Evolutionary conservation across 306 rosid genomes (phyloP).

Genomic region (Quercus rubra): DNA sequence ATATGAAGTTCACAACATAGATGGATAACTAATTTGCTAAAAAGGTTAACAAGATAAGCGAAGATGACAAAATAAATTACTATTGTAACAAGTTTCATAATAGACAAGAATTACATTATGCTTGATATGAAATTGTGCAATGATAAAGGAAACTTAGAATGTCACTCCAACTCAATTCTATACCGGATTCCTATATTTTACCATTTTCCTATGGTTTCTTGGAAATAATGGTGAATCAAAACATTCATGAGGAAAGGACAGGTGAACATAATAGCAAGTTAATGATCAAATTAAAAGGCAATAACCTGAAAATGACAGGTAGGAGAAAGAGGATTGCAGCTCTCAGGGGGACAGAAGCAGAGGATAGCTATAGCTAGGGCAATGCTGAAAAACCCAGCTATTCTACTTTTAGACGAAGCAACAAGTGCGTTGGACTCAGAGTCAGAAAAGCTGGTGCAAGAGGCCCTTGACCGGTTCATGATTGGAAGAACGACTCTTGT

Average conservation of each 20-base stretch:
- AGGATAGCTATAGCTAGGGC: constrained; percentile 99
- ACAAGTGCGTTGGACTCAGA: constrained; percentile 99
- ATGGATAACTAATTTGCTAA: background rate
- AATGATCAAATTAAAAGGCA: background rate
- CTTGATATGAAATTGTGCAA: background rate
- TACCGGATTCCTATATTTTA: background rate
- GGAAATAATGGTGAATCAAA: background rate
- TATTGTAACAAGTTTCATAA: background rate
- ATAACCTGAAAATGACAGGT: constrained; percentile 63
- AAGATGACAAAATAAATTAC: background rate
- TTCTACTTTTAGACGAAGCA: constrained; percentile 89
- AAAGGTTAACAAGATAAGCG: background rate
- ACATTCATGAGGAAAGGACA: background rate
- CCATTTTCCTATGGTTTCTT: background rate
- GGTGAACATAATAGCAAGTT: background rate
- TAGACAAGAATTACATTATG: background rate
- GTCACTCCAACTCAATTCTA: background rate
- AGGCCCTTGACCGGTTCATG: constrained; percentile 98
- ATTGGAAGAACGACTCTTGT: constrained; percentile 91
- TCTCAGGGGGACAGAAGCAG: constrained; percentile 98
- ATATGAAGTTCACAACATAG: background rate
- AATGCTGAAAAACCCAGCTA: constrained; percentile 97
- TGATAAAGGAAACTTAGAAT: background rate
- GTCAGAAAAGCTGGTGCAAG: constrained; percentile 95
- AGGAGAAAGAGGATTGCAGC: constrained; percentile 96